A percentile compares a stretch with the other conserved stretches of the same genome.
Evolutionary conservation across 192 early-diverging fungal species (phyloP).

Genomic region (Coemansia sp.): DNA sequence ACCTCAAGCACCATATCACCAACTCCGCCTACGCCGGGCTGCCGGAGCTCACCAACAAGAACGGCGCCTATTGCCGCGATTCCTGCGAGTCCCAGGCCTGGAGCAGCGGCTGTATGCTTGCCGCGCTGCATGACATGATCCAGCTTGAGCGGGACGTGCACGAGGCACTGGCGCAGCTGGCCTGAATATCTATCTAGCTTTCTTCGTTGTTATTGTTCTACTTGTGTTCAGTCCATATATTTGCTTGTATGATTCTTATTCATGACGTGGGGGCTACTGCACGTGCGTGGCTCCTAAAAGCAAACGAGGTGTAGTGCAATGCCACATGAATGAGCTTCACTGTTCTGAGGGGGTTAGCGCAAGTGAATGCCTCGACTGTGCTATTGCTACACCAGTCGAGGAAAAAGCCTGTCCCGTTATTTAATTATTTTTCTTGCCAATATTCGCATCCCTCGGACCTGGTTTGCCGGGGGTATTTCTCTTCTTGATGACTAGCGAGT

Average conservation of each 20-base stretch:
- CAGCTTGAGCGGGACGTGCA: conserved; percentile 34
- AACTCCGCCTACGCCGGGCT: conserved; percentile 81
- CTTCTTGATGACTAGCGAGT: conserved; percentile 47
- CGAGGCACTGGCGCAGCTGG: conserved; percentile 14
- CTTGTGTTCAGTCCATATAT: background rate
- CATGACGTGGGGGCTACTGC: background rate
- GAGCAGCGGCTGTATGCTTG: conserved; percentile 57
- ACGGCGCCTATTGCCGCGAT: conserved; percentile 79
- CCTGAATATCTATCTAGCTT: background rate
- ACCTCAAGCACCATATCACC: conserved; percentile 59
- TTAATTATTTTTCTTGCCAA: conserved; percentile 1
- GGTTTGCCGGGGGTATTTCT: background rate
- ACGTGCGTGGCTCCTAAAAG: conserved; percentile 6
- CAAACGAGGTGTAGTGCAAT: background rate
- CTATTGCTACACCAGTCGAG: too few relatives aligned
- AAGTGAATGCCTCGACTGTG: too few relatives aligned
- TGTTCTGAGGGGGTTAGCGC: too few relatives aligned
- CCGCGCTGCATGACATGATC: conserved; percentile 40
- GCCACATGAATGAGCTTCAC: background rate
- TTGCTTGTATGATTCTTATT: background rate
- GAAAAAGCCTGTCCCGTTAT: too few relatives aligned
- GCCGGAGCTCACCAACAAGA: conserved; percentile 92
- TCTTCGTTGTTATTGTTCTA: background rate
- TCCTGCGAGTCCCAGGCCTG: conserved; percentile 95
- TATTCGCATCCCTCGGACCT: background rate